phyloP scores from a whole-genome alignment of 2,329 filamentous ascomycete species.

The Ophiostoma pallidulum region DNA sequence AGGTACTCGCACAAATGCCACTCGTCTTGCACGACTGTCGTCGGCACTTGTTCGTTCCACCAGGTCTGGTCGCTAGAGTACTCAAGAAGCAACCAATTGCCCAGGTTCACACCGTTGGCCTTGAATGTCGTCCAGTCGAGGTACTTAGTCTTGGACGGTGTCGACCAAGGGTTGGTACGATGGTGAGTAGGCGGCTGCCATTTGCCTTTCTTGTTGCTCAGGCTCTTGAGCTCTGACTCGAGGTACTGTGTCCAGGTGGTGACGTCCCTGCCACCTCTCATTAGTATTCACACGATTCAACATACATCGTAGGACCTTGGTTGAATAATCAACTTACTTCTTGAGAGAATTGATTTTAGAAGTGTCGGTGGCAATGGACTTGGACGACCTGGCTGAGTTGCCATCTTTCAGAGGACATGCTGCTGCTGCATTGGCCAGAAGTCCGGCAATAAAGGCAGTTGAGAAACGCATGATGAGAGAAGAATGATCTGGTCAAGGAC shows the following conservation, averaged over 20 bases:
- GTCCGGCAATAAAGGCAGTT: neutral
- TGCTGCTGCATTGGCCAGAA: neutral
- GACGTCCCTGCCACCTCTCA: too few relatives aligned
- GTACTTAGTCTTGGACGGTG: neutral
- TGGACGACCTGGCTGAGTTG: neutral
- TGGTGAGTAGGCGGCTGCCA: neutral
- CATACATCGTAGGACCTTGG: too few relatives aligned
- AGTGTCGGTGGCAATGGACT: too few relatives aligned
- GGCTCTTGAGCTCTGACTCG: too few relatives aligned
- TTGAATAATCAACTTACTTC: too few relatives aligned
- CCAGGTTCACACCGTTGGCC: conserved; percentile 11
- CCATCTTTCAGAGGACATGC: neutral
- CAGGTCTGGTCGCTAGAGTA: conserved; percentile 8
- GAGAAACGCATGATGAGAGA: neutral
- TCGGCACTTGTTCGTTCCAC: conserved; percentile 3
- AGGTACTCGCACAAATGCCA: conserved; percentile 10
- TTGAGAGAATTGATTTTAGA: too few relatives aligned
- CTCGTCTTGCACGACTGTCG: conserved; percentile 3
- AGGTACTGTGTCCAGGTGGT: too few relatives aligned
- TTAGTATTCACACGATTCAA: too few relatives aligned
- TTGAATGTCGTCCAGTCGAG: conserved; percentile 8
- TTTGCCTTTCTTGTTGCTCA: too few relatives aligned
- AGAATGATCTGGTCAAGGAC: too few relatives aligned
- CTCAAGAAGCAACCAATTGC: conserved; percentile 9
- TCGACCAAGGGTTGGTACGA: neutral